A percentile compares a stretch with the other conserved stretches of the same genome.
Evolutionary conservation across 805 yeast species (phyloP).

Genomic region (Pichia pseudocactophila): DNA sequence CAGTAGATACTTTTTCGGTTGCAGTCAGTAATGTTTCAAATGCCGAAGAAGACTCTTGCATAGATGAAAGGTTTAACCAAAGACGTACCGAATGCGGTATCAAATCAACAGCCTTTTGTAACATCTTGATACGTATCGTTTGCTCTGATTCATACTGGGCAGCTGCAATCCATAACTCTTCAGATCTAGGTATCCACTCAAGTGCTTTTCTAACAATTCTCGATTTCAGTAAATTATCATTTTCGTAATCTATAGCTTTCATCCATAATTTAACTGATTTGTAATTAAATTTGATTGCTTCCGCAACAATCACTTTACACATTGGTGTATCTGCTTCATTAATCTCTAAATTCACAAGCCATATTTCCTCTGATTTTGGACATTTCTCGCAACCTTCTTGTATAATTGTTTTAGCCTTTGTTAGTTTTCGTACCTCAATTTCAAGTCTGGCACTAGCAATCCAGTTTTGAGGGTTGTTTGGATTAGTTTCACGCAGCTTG

Average conservation of each 20-base stretch:
- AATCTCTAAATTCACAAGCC: constrained; percentile 74
- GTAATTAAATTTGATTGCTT: constrained; percentile 52
- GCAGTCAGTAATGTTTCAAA: constrained; percentile 34
- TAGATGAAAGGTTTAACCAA: constrained; percentile 52
- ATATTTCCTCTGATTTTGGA: constrained; percentile 59
- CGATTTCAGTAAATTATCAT: constrained; percentile 42
- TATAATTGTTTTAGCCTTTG: constrained; percentile 51
- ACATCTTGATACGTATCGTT: constrained; percentile 41
- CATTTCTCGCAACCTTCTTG: constrained; percentile 67
- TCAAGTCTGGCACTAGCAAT: constrained; percentile 79
- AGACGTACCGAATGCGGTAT: constrained; percentile 56
- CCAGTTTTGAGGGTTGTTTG: constrained; percentile 71
- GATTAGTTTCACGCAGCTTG: constrained; percentile 66
- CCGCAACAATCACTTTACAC: constrained; percentile 52
- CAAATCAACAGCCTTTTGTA: constrained; percentile 58
- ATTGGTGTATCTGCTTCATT: constrained; percentile 36
- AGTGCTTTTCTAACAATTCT: constrained; percentile 63
- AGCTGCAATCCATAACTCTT: constrained; percentile 59
- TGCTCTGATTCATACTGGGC: constrained; percentile 49
- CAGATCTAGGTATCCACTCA: constrained; percentile 50
- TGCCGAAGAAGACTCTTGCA: constrained; percentile 47
- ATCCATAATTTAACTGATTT: constrained; percentile 62
- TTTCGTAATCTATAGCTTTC: constrained; percentile 59
- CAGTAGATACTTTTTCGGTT: constrained; percentile 13
- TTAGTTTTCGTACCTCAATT: constrained; percentile 46